Percentiles rank a stretch among this genome's conserved stretches.
Conservation (phyloP, 1,284 basidiomycete species). For the Coniophora puteana region DNA sequence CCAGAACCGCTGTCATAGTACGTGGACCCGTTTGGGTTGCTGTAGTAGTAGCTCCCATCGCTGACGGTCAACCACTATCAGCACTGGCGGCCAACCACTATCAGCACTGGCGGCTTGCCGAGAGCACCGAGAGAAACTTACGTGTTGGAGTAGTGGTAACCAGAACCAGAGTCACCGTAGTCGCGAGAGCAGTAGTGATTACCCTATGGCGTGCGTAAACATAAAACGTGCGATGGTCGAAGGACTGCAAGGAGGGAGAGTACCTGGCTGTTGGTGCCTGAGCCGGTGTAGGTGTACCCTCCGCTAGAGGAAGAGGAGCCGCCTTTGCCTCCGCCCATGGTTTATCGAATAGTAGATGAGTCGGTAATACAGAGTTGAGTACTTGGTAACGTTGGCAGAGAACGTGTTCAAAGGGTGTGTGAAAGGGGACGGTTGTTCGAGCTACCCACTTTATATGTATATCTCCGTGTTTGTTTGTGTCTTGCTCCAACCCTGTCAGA, state of each 20-base stretch:
- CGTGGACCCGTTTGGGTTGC: constrained; percentile 55
- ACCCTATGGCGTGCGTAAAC: too few species aligned
- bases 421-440: too few species aligned
- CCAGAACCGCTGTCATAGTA: constrained; percentile 53
- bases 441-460: too few species aligned
- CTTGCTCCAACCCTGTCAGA: too few species aligned
- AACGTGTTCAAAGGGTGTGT: too few species aligned
- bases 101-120: too few species aligned
- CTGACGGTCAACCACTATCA: constrained; percentile 26
- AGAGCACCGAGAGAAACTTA: constrained; percentile 23
- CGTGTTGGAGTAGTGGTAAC: constrained; percentile 61
- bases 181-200: constrained; percentile 54
- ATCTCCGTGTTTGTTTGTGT: too few species aligned
- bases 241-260: constrained; percentile 2
- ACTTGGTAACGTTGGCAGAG: too few species aligned
- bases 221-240: too few species aligned
- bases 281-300: constrained; percentile 39
- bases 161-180: constrained; percentile 33
- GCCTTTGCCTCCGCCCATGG: too few species aligned
- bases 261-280: constrained; percentile 50
- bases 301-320: constrained; percentile 12
- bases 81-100: neutral
- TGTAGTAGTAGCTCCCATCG: constrained; percentile 57
- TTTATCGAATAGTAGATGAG: too few species aligned
- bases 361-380: too few species aligned